phyloP scores from a whole-genome alignment of 129 eudicot genomes.

The Helianthus tuberosus region DNA sequence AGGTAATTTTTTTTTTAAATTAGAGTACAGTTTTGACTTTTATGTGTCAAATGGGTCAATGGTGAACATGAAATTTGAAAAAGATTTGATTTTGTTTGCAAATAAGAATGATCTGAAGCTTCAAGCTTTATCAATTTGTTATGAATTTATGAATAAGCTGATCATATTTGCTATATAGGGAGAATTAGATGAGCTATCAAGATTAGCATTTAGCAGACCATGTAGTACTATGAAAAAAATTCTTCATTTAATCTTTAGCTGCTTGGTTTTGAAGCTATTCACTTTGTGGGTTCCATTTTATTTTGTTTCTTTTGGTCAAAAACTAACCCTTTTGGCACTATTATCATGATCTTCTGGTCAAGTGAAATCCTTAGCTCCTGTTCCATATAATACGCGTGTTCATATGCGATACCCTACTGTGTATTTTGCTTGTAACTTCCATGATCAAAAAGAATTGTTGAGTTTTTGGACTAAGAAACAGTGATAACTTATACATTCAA shows the following conservation, averaged over 20 bases:
- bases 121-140: not conserved
- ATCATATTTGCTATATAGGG: not conserved
- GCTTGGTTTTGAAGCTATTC: slow-evolving; percentile 2
- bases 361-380: not conserved
- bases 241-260: not conserved
- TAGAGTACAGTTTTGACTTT: slow-evolving; percentile 28
- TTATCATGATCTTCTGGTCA: slow-evolving; percentile 9
- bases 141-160: not conserved
- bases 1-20: slow-evolving; percentile 41
- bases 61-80: slow-evolving; percentile 11
- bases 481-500: no score
- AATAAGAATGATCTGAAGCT: slow-evolving; percentile 3
- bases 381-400: not conserved
- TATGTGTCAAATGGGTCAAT: slow-evolving; percentile 7
- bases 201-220: slow-evolving; percentile 15
- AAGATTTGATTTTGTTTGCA: not conserved
- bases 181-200: slow-evolving; percentile 8
- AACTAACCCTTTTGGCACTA: slow-evolving; percentile 26
- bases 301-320: slow-evolving; percentile 15
- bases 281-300: slow-evolving; percentile 24
- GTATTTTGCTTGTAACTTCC: not conserved
- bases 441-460: not conserved
- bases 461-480: not conserved
- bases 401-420: not conserved
- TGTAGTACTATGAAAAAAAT: not conserved